Evolutionary conservation across 75 land plant species (phyloP).

Genomic region (Isoetes taiwanensis): DNA sequence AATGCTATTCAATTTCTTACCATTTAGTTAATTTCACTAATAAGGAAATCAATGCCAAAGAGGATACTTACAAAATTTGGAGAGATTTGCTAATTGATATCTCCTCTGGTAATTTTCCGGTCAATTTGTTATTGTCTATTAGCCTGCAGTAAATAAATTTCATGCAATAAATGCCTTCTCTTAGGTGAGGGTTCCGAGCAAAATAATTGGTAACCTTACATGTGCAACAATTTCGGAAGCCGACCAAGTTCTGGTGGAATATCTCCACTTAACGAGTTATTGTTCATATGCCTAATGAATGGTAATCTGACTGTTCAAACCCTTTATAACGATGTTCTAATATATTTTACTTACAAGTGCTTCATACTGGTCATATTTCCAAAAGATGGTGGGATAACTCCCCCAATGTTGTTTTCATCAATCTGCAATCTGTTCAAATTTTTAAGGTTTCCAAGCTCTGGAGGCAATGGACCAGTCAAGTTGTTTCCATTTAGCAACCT

Average conservation of each 20-base stretch:
- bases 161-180: no score
- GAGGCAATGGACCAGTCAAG: conserved; percentile 60
- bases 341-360: conserved; percentile 86
- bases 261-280: conserved; percentile 44
- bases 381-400: conserved; percentile 55
- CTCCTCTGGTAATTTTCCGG: conserved; percentile 57
- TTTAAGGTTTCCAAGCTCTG: conserved; percentile 55
- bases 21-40: no score
- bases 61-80: conserved; percentile 49
- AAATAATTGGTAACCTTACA: conserved; percentile 24
- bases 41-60: no score
- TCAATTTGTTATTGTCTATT: conserved; percentile 71
- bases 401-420: conserved; percentile 61
- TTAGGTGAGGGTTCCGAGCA: neutral
- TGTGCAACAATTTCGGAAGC: conserved; percentile 38
- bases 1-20: no score
- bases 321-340: no score
- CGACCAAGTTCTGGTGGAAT: conserved; percentile 52
- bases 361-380: conserved; percentile 42
- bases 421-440: conserved; percentile 65
- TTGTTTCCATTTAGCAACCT: conserved; percentile 78
- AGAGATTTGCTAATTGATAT: conserved; percentile 29
- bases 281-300: conserved; percentile 40
- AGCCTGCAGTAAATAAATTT: conserved; percentile 38
- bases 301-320: no score